Conservation (phyloP, 208 protist genomes). For the Blastocrithidia nonstop region DNA sequence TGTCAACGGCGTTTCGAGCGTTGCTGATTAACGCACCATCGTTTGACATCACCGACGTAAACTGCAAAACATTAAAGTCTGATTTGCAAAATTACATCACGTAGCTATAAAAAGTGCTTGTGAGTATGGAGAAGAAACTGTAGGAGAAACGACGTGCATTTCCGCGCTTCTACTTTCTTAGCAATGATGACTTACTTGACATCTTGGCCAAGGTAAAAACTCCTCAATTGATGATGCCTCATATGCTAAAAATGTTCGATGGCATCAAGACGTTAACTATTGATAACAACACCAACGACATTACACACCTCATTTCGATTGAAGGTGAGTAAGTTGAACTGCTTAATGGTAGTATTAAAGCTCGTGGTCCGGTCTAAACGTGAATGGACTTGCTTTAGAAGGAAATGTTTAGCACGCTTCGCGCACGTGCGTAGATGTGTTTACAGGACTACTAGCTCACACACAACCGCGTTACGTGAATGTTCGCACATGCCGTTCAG, state of each 20-base stretch:
- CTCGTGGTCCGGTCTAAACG: constrained; percentile 86
- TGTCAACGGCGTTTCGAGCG: constrained; percentile 77
- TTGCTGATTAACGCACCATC: constrained; percentile 77
- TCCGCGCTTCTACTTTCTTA: constrained; percentile 96
- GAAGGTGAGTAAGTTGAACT: constrained; percentile 83
- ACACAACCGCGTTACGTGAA: constrained; percentile 75
- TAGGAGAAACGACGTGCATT: constrained; percentile 94
- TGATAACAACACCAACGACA: constrained; percentile 54
- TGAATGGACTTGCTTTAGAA: constrained; percentile 93
- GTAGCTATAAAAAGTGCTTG: constrained; percentile 89
- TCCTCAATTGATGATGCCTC: constrained; percentile 92
- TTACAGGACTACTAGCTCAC: constrained; percentile 75
- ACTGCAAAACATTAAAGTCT: constrained; percentile 50
- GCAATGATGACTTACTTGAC: constrained; percentile 94
- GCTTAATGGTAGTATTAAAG: constrained; percentile 89
- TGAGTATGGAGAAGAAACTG: constrained; percentile 89
- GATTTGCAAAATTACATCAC: constrained; percentile 86
- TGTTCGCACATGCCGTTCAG: constrained; percentile 89
- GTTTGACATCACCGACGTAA: constrained; percentile 35
- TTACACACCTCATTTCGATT: constrained; percentile 86
- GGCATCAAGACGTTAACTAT: constrained; percentile 84
- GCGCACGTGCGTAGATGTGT: constrained; percentile 71
- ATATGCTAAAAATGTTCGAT: constrained; percentile 97
- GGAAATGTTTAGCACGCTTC: constrained; percentile 87
- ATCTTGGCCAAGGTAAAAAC: constrained; percentile 97